Percentiles rank a stretch among this genome's conserved stretches.
Evolutionary conservation across 2,329 filamentous ascomycete genomes (phyloP).

Genomic region (Pestalotiopsis sp.): DNA sequence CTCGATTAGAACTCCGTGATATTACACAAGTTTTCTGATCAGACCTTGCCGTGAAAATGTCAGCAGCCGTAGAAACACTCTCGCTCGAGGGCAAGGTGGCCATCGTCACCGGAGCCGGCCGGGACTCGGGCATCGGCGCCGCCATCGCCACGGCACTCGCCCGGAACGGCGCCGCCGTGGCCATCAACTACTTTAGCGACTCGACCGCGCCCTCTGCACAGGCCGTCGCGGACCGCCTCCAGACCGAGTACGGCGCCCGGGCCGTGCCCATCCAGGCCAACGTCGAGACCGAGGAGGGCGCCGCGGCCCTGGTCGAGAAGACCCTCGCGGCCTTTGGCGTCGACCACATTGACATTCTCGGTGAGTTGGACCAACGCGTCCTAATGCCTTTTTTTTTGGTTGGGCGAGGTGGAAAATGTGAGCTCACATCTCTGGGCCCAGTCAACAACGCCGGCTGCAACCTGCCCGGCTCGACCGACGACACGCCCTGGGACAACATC

Average conservation of each 20-base stretch:
- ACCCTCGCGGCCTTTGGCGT: constrained; percentile 23
- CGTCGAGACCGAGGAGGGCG: constrained; percentile 18
- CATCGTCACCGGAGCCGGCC: constrained; percentile 38
- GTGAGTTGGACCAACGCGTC: constrained; percentile 17
- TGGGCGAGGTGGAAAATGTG: no score
- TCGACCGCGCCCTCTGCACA: constrained; percentile 16
- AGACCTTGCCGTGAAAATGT: not conserved
- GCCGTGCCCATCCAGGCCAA: constrained; percentile 22
- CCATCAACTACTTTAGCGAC: constrained; percentile 24
- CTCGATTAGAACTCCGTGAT: not conserved
- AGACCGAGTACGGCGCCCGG: constrained; percentile 15
- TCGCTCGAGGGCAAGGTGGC: constrained; percentile 36
- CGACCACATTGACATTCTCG: constrained; percentile 30
- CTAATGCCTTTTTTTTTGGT: no score
- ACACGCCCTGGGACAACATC: constrained; percentile 21
- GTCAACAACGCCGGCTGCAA: constrained; percentile 28
- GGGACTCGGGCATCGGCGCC: constrained; percentile 36
- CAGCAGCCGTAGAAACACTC: constrained; percentile 22
- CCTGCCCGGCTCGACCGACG: constrained; percentile 16
- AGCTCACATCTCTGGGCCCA: constrained; percentile 8
- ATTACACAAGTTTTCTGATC: not conserved
- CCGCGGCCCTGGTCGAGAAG: constrained; percentile 23
- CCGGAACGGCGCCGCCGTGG: constrained; percentile 24
- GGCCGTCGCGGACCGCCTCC: constrained; percentile 17
- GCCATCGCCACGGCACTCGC: constrained; percentile 31